Base-by-base conservation (phyloP, 2,329 filamentous ascomycete species). In the Cytospora mali region DNA sequence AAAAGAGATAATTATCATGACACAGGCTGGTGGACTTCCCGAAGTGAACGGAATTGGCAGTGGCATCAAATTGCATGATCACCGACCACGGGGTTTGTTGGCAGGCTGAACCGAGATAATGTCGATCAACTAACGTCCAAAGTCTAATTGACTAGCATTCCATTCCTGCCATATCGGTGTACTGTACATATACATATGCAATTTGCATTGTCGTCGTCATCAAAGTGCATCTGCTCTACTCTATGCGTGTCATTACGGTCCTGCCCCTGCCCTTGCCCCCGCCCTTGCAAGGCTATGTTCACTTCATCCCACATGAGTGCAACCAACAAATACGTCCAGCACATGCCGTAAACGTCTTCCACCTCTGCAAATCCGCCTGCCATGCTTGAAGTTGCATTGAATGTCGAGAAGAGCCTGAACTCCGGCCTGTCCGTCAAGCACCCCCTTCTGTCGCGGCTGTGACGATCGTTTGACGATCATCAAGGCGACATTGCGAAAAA, bases 181-280 rank as follows among this genome's bases (percentile, higher is more conserved):
- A 51, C 69, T 78, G 74, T 77, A 77, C 75, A 79, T 74, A 67
- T 75, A 72, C 69, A 72, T 70, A 67, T 66, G 69, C 61, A 64
- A 52, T 59, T 42, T 50, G 42, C 49, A 46, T 51, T 42, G 55
- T 18, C 53, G 10, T 27, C 35, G 48, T 48, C 53, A 29, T 61
- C 51, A 31, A 35, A 52, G 35, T 57, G 61, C 39, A 58, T 52
- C 57, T 58, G 46, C 48, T 48, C 58, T 61, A 46, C 49, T 50
- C 39, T 46, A 46, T 46, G 42, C 42, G 42, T 23, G 42, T 10
- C 42, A 46, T 46, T 46, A 46, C n/a, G n/a, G 42, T 46, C 14
- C 18, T 23, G 42, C 42, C 23, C 21, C 42, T n/a, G 42, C 42
- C 42, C 23, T 42, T 23, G 42, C 42, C n/a, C n/a, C 21, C 42